A percentile compares a stretch with the other conserved stretches of the same genome.
phyloP scores from a whole-genome alignment of 1,139 yeast species.

The Yamadazyma atlantica region DNA sequence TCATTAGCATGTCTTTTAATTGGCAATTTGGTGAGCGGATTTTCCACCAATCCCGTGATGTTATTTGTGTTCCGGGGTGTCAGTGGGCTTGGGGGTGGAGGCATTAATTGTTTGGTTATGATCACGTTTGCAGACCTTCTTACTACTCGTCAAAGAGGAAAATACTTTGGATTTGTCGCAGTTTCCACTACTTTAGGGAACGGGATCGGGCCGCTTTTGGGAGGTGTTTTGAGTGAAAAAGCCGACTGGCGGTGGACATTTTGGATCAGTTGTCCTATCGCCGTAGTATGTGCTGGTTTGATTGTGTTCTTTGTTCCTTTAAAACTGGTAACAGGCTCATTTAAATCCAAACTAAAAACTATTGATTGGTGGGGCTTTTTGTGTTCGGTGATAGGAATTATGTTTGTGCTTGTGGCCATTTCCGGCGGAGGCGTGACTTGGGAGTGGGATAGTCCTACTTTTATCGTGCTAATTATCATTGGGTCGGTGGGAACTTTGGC shows the following conservation, averaged over 20 bases:
- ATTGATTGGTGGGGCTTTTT: conserved; percentile 51
- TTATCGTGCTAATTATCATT: conserved; percentile 43
- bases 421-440: conserved; percentile 56
- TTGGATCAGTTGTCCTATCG: conserved; percentile 44
- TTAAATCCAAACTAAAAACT: conserved; percentile 31
- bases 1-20: conserved; percentile 33
- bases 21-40: conserved; percentile 44
- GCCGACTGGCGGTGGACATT: conserved; percentile 51
- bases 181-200: conserved; percentile 54
- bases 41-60: conserved; percentile 35
- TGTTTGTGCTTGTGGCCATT: conserved; percentile 46
- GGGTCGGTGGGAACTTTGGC: conserved; percentile 39
- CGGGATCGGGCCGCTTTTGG: conserved; percentile 54
- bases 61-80: conserved; percentile 42
- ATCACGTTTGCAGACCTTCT: conserved; percentile 45
- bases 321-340: conserved; percentile 23
- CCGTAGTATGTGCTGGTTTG: conserved; percentile 25
- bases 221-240: conserved; percentile 46
- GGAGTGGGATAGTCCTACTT: conserved; percentile 48
- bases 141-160: conserved; percentile 42
- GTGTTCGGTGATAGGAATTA: conserved; percentile 42
- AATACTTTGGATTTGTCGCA: conserved; percentile 47
- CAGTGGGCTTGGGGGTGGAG: conserved; percentile 48
- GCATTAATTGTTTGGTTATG: conserved; percentile 42
- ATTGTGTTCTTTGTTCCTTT: conserved; percentile 28